Conservation (phyloP, 345 rosid genomes). For the Moricandia moricandioides region DNA sequence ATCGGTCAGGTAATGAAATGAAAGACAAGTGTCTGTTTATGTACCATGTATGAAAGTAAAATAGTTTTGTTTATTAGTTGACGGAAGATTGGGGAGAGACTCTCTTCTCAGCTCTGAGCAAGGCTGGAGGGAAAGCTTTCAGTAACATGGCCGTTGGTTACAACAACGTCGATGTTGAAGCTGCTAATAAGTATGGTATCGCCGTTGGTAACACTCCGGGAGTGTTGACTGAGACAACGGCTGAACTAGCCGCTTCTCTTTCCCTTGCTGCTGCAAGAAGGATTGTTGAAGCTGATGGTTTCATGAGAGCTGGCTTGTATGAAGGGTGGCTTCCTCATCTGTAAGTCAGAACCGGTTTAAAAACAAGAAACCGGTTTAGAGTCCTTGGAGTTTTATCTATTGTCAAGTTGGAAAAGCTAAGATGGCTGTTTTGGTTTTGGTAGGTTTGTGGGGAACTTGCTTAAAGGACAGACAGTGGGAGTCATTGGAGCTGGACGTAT, state of each 20-base stretch:
- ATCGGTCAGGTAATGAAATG: constrained; percentile 71
- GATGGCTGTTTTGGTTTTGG: not conserved
- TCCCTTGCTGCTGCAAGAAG: constrained; percentile 91
- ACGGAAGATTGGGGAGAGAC: constrained; percentile 98
- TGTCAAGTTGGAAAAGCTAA: not conserved
- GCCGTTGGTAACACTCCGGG: constrained; percentile 98
- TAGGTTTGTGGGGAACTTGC: constrained; percentile 94
- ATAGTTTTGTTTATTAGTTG: constrained; percentile 44
- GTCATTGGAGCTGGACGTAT: constrained; percentile 99
- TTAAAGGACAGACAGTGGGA: constrained; percentile 97
- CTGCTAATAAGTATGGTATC: constrained; percentile 88
- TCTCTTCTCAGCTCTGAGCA: constrained; percentile 77
- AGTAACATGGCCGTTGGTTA: constrained; percentile 99
- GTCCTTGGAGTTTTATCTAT: not conserved
- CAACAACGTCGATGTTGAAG: constrained; percentile 92
- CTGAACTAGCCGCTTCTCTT: constrained; percentile 92
- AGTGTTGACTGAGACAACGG: constrained; percentile 95
- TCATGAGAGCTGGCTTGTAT: constrained; percentile 92
- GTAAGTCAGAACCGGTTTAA: constrained; percentile 32
- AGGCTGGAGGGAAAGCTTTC: constrained; percentile 91
- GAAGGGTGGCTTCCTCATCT: constrained; percentile 99
- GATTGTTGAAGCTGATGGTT: constrained; percentile 93
- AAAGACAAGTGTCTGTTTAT: not conserved
- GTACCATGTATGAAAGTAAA: not conserved
- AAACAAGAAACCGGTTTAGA: not conserved